Evolutionary conservation across 768 basidiomycete genomes (phyloP).

Genomic region (Boletus reticulatus): DNA sequence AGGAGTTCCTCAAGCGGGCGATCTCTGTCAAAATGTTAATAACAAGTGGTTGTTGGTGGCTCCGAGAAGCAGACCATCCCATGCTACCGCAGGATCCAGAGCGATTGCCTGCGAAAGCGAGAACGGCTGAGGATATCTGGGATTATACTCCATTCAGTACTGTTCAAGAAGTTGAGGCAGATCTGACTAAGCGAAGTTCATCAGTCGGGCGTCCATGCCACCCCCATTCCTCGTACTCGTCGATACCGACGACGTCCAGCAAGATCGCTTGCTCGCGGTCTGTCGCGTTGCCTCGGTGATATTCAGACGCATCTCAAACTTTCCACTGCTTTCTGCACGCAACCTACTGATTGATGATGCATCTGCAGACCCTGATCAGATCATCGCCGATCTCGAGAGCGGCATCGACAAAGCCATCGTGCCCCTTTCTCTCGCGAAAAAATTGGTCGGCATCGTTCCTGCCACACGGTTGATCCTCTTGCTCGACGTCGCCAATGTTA

Average conservation of each 20-base stretch:
- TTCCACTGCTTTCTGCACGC: slow-evolving; percentile 32
- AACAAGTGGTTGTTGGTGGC: neutral
- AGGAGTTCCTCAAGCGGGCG: slow-evolving; percentile 67
- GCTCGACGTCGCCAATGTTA: slow-evolving; percentile 70
- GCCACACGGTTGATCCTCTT: slow-evolving; percentile 72
- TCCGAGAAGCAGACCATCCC: slow-evolving; percentile 52
- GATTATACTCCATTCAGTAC: slow-evolving; percentile 57
- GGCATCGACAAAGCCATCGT: slow-evolving; percentile 83
- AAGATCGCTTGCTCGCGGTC: slow-evolving; percentile 55
- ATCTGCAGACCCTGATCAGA: slow-evolving; percentile 48
- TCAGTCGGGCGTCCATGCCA: slow-evolving; percentile 13
- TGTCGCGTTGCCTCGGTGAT: slow-evolving; percentile 79
- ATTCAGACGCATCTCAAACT: slow-evolving; percentile 37
- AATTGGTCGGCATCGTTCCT: slow-evolving; percentile 66
- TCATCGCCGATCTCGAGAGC: slow-evolving; percentile 66
- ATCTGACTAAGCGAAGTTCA: slow-evolving; percentile 21
- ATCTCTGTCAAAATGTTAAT: slow-evolving; percentile 52
- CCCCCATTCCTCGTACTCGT: slow-evolving; percentile 58
- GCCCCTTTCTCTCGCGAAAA: slow-evolving; percentile 61
- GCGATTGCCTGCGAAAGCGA: slow-evolving; percentile 59
- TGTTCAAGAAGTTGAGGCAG: neutral
- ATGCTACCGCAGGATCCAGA: slow-evolving; percentile 65
- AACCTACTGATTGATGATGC: slow-evolving; percentile 58
- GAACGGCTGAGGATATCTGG: slow-evolving; percentile 74
- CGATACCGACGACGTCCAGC: slow-evolving; percentile 40